These are phyloP conservation scores for Styphnolobium japonicum DNA, from an alignment of 306 rosid genomes.

Conservation along the genomic window DNA sequence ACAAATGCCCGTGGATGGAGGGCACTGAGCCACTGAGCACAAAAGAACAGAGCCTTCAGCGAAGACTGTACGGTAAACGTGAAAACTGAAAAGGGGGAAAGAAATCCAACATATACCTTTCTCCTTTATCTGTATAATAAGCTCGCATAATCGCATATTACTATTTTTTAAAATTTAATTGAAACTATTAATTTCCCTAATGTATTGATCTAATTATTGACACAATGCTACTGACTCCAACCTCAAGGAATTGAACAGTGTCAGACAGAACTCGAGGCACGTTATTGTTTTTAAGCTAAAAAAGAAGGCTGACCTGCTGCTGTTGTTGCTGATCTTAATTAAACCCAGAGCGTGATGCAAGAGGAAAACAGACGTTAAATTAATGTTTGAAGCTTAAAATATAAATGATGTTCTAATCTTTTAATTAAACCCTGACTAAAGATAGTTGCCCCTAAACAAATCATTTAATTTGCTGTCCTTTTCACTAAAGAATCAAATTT, in stretches of 20 bases:
- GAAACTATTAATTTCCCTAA: too few species aligned
- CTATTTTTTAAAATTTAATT: too few species aligned
- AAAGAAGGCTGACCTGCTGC: slow-evolving; percentile 23
- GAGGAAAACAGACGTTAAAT: slow-evolving; percentile 23
- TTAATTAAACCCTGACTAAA: not conserved
- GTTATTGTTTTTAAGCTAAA: slow-evolving; percentile 39
- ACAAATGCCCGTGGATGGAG: slow-evolving; percentile 33
- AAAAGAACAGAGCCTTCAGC: not conserved
- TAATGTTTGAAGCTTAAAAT: not conserved
- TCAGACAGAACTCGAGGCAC: slow-evolving; percentile 41
- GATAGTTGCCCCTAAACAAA: slow-evolving; percentile 35
- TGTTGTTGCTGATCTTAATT: slow-evolving; percentile 21
- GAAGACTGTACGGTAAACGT: slow-evolving; percentile 2
- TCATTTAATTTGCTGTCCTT: slow-evolving; percentile 47
- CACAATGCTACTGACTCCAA: slow-evolving; percentile 8
- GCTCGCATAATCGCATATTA: too few species aligned
- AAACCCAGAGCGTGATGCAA: slow-evolving; percentile 53
- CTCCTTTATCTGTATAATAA: not conserved
- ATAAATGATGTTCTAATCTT: not conserved
- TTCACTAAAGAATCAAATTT: slow-evolving; percentile 22
- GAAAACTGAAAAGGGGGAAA: not conserved
- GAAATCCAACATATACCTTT: slow-evolving; percentile 18
- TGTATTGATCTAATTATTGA: slow-evolving; percentile 3
- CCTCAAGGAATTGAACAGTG: slow-evolving; percentile 35
- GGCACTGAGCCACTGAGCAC: slow-evolving; percentile 1